Evolutionary conservation across 1,139 yeast genomes (phyloP), one percentile per base, ranked within the genome.

Genomic region (Yamadazyma triangularis): DNA sequence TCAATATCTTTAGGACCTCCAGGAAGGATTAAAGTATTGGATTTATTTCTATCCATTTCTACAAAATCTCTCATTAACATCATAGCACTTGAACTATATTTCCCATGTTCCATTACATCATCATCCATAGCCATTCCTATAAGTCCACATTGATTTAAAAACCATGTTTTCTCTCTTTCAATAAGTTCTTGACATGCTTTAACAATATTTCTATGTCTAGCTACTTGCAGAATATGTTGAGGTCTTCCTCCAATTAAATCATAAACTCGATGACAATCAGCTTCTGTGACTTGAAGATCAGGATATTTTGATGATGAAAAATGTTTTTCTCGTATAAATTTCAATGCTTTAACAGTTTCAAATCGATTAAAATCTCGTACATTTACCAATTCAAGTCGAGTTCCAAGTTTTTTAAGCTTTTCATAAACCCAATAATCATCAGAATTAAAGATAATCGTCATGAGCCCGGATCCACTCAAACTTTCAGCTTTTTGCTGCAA

Each of bases 371-470:
- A 70, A 50, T 85, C 95, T 34, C 77, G 64, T 21, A 85, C 82
- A 39, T 82, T 79, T 32, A 85, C 62, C 16, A 84, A 76, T 38
- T 85, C 94, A 29, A 85, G 57, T 30, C 91, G 65, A 0, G 95
- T 85, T 0, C 89, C 88, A 13, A 82, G 60, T 39, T 70, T 73
- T 46, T 81, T 82, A 41, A 85, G 60, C 36, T 87, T 74, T 46
- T 85, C 94, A 51, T 83, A 85, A 2, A 85, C 73, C 95, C 95
- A 85, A 54, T 85, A 85, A 48, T 85, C 95, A 54, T 85, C 94
- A 39, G 87, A 77, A 46, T 83, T 82, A 62, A 85, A 84, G 4
- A 85, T 61, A 55, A 84, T 74, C 0, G 93, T 85, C 11, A 79
- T 80, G 32, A 85, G 60, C 0, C 91, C 89, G 0, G 87, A 70